Evolutionary conservation across 2,329 filamentous ascomycete species (phyloP).

Genomic region (Taxawa tesnikishii): DNA sequence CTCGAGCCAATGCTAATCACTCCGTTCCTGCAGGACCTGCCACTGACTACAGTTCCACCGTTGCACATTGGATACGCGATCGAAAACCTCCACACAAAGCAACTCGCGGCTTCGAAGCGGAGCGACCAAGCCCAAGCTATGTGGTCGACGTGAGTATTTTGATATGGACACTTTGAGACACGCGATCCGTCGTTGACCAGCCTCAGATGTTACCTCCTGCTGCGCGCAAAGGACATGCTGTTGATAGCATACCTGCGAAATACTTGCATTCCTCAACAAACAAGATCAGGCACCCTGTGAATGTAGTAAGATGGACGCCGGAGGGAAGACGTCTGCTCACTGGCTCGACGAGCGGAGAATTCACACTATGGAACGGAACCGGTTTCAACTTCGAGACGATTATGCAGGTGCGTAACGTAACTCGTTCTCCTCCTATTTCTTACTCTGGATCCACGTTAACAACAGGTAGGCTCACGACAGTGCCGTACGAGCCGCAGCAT

Average conservation of each 20-base stretch:
- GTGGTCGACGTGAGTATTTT: constrained; percentile 62
- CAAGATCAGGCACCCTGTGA: constrained; percentile 95
- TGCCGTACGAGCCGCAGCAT: constrained; percentile 69
- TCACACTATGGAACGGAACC: constrained; percentile 96
- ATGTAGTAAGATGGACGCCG: constrained; percentile 94
- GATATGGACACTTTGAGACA: constrained; percentile 4
- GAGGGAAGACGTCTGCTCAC: constrained; percentile 86
- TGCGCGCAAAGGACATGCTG: constrained; percentile 60
- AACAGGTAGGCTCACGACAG: constrained; percentile 95
- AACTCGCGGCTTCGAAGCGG: constrained; percentile 58
- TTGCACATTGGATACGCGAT: constrained; percentile 84
- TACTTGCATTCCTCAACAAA: constrained; percentile 97
- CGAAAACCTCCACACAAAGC: constrained; percentile 66
- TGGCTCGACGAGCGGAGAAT: constrained; percentile 91
- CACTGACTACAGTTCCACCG: constrained; percentile 83
- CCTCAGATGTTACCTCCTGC: constrained; percentile 73
- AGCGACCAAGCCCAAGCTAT: constrained; percentile 79
- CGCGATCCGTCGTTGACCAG: constrained; percentile 6
- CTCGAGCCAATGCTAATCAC: not conserved
- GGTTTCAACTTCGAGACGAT: constrained; percentile 99
- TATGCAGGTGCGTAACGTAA: constrained; percentile 67
- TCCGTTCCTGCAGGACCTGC: constrained; percentile 54
- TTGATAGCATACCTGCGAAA: constrained; percentile 83
- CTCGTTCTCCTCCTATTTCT: no score
- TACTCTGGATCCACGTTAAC: constrained; percentile 93